Evolutionary conservation across 768 basidiomycete genomes (phyloP).

Genomic region (Leccinum variicolor): DNA sequence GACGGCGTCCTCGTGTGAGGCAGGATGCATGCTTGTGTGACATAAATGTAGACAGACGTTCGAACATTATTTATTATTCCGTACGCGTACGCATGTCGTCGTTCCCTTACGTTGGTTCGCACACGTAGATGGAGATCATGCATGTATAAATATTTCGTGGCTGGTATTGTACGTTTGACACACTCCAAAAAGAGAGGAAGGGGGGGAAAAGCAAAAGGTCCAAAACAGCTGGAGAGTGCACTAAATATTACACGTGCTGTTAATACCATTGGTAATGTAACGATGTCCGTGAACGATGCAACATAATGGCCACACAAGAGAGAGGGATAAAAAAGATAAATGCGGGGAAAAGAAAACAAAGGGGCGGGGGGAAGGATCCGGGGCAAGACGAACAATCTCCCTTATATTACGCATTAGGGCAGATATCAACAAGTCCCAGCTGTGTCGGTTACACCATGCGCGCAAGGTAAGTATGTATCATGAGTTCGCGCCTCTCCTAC

Average conservation of each 20-base stretch:
- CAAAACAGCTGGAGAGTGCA: constrained; percentile 21
- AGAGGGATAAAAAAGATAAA: not conserved
- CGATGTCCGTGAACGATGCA: constrained; percentile 20
- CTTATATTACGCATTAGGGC: constrained; percentile 14
- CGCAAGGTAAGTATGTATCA: constrained; percentile 13
- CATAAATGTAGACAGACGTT: not conserved
- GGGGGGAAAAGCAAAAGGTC: constrained; percentile 3
- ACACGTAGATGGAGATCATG: constrained; percentile 2
- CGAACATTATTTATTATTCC: not conserved
- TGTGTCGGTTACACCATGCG: not conserved
- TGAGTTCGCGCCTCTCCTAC: constrained; percentile 27
- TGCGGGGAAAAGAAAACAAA: not conserved
- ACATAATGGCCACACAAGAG: constrained; percentile 11
- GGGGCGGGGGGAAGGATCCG: not conserved
- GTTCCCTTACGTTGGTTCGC: not conserved
- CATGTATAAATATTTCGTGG: constrained; percentile 19
- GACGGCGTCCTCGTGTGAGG: constrained; percentile 28
- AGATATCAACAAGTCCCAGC: constrained; percentile 12
- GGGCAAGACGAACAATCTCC: not conserved
- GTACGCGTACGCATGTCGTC: not conserved
- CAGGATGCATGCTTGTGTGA: not conserved
- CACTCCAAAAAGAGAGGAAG: constrained; percentile 9
- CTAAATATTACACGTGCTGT: constrained; percentile 29
- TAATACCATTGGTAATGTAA: constrained; percentile 24
- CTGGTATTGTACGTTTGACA: constrained; percentile 17